phyloP scores from a whole-genome alignment of 2,329 filamentous ascomycete genomes.

The Fusarium liriodendri region DNA sequence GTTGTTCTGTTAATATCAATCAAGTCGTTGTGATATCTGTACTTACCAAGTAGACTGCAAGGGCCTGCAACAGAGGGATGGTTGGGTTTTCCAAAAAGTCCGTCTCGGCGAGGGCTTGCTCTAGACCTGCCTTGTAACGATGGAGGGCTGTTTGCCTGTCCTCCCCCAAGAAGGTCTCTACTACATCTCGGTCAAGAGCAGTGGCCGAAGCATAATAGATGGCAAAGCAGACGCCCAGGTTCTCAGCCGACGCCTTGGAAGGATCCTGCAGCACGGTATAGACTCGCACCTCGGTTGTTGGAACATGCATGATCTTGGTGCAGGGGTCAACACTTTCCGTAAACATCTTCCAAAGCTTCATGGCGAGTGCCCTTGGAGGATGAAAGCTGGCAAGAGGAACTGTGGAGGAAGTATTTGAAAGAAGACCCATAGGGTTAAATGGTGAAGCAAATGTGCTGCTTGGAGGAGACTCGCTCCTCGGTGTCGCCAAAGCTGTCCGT shows the following conservation, averaged over 20 bases:
- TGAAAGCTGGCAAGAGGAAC: constrained; percentile 34
- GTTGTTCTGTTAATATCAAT: background rate
- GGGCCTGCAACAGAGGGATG: constrained; percentile 47
- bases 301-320: constrained; percentile 45
- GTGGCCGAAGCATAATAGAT: constrained; percentile 62
- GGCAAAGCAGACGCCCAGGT: constrained; percentile 55
- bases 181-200: constrained; percentile 54
- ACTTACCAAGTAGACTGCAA: constrained; percentile 53
- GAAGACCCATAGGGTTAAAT: constrained; percentile 49
- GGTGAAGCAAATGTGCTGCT: constrained; percentile 28
- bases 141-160: constrained; percentile 40
- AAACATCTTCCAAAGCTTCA: constrained; percentile 47
- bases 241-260: constrained; percentile 37
- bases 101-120: constrained; percentile 52
- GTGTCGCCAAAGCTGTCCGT: constrained; percentile 35
- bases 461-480: constrained; percentile 11
- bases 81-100: constrained; percentile 56
- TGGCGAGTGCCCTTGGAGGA: constrained; percentile 41
- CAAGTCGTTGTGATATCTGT: background rate
- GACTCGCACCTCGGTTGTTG: constrained; percentile 46
- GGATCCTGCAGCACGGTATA: constrained; percentile 49
- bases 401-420: constrained; percentile 41
- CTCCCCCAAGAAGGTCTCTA: constrained; percentile 38
- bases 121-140: constrained; percentile 48
- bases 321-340: constrained; percentile 44